Percentiles rank a stretch among this genome's conserved stretches.
Conservation (phyloP, 2,329 filamentous ascomycete species). For the Cercospora sp. region DNA sequence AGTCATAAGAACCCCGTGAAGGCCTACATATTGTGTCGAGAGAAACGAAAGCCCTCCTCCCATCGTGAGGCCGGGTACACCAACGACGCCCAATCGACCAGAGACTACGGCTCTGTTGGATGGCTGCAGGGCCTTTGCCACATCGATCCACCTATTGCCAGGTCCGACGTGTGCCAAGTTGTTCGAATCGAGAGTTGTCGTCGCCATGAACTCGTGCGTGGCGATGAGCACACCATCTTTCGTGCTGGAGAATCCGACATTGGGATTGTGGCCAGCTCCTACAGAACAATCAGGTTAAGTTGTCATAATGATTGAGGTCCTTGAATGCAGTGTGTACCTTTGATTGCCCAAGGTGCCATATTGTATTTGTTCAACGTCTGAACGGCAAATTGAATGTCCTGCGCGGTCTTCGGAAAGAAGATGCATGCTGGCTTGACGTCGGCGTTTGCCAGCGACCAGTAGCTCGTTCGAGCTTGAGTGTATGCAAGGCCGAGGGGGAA, state of each 20-base stretch:
- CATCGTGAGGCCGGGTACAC: constrained; percentile 34
- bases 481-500: constrained; percentile 20
- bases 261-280: constrained; percentile 51
- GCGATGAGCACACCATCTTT: constrained; percentile 48
- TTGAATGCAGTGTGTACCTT: constrained; percentile 31
- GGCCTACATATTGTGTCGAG: constrained; percentile 35
- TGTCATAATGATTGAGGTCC: not conserved
- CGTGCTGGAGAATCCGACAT: constrained; percentile 50
- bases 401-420: constrained; percentile 49
- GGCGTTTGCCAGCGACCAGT: constrained; percentile 28
- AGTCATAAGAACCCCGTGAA: not conserved
- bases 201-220: constrained; percentile 45
- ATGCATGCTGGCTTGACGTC: constrained; percentile 27
- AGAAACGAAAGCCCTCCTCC: constrained; percentile 35
- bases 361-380: constrained; percentile 50
- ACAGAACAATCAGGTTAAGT: not conserved
- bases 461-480: constrained; percentile 19
- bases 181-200: constrained; percentile 39
- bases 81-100: constrained; percentile 32
- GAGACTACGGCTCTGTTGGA: constrained; percentile 28
- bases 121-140: constrained; percentile 26
- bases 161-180: constrained; percentile 34
- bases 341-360: constrained; percentile 56
- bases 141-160: constrained; percentile 30
- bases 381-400: constrained; percentile 56